These are phyloP conservation scores for Seminavis robusta DNA, from an alignment of 108 stramenopile genomes.

Conservation along the genomic window DNA sequence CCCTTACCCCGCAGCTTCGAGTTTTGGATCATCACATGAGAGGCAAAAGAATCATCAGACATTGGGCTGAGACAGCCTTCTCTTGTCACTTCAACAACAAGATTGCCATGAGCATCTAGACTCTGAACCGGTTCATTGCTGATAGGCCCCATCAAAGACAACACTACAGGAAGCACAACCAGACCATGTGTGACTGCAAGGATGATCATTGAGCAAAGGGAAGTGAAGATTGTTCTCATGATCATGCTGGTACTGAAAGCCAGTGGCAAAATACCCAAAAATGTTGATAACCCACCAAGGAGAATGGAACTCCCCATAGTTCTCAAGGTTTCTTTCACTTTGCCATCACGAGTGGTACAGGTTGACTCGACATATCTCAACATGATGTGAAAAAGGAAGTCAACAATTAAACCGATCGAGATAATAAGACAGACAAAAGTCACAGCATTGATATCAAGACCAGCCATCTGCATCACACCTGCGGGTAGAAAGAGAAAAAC, in stretches of 20 bases:
- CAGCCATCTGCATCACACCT: constrained; percentile 17
- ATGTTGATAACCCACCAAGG: constrained; percentile 21
- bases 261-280: constrained; percentile 18
- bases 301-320: constrained; percentile 29
- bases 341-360: not conserved
- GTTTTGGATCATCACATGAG: too few relatives aligned
- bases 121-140: too few relatives aligned
- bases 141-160: constrained; percentile 8
- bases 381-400: constrained; percentile 25
- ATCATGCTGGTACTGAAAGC: constrained; percentile 12
- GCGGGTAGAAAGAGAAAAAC: too few relatives aligned
- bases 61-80: too few relatives aligned
- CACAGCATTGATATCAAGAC: constrained; percentile 18
- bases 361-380: constrained; percentile 12
- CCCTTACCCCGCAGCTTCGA: too few relatives aligned
- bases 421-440: constrained; percentile 26
- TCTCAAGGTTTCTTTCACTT: constrained; percentile 3
- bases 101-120: too few relatives aligned
- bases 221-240: constrained; percentile 16
- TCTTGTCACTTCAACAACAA: too few relatives aligned
- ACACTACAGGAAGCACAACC: constrained; percentile 14
- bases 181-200: constrained; percentile 21
- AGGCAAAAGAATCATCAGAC: too few relatives aligned
- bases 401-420: constrained; percentile 22
- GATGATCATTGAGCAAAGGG: constrained; percentile 12